phyloP scores from a whole-genome alignment of 495 filamentous ascomycete species.

The Bathelium albidoporum region DNA sequence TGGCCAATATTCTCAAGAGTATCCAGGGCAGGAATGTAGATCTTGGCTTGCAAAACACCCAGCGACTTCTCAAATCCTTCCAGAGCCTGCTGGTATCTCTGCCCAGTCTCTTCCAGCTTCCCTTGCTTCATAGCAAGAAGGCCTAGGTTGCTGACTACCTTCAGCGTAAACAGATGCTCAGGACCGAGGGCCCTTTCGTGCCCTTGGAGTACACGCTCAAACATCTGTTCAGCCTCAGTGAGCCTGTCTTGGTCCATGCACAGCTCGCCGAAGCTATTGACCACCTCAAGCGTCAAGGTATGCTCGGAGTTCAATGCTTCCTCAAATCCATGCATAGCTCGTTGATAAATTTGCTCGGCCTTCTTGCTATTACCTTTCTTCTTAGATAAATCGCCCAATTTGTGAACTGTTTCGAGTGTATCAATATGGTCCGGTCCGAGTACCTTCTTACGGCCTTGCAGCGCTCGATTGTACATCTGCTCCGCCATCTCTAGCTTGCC shows the following conservation, averaged over 20 bases:
- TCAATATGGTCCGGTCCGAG: background rate
- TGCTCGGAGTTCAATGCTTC: slow-evolving; percentile 6
- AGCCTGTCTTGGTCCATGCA: slow-evolving; percentile 7
- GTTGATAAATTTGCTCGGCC: slow-evolving; percentile 17
- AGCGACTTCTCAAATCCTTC: slow-evolving; percentile 22
- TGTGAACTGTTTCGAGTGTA: background rate
- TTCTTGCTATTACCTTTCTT: background rate
- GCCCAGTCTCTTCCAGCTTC: slow-evolving; percentile 27
- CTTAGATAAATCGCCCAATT: background rate
- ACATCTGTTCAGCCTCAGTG: background rate
- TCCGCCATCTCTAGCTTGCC: background rate
- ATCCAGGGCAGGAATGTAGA: background rate
- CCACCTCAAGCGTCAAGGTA: slow-evolving; percentile 16
- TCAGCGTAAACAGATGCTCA: slow-evolving; percentile 29
- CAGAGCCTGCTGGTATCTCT: slow-evolving; percentile 32
- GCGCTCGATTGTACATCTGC: background rate
- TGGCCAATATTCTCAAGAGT: slow-evolving; percentile 7
- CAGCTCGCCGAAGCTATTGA: slow-evolving; percentile 29
- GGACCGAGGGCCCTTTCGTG: background rate
- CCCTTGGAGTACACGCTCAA: slow-evolving; percentile 1
- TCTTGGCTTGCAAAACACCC: background rate
- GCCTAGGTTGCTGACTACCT: slow-evolving; percentile 31
- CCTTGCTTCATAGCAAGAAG: slow-evolving; percentile 19
- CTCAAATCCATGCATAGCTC: slow-evolving; percentile 11
- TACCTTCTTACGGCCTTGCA: background rate